These are phyloP conservation scores for Rhododendron griersonianum DNA, from an alignment of 148 eudicot genomes.

Conservation along the genomic window DNA sequence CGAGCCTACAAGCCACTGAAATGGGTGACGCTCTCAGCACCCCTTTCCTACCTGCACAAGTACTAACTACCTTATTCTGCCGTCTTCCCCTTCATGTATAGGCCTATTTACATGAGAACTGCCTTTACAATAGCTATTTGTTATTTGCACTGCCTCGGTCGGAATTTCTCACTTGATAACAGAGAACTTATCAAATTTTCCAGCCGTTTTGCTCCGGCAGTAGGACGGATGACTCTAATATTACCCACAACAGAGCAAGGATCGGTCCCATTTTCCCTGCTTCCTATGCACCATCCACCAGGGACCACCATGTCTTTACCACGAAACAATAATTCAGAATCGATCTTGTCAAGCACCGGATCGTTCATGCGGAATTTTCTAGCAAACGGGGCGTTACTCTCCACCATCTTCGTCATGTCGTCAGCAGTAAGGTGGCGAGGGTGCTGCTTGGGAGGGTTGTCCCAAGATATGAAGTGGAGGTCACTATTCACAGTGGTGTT, in stretches of 20 bases:
- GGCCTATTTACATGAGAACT: neutral
- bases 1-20: neutral
- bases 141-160: constrained; percentile 37
- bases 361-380: constrained; percentile 44
- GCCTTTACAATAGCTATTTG: neutral
- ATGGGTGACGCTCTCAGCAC: neutral
- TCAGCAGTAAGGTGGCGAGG: constrained; percentile 39
- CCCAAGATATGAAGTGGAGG: constrained; percentile 59
- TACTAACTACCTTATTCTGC: neutral
- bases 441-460: constrained; percentile 55
- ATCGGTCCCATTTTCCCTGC: constrained; percentile 39
- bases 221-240: constrained; percentile 32
- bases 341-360: constrained; percentile 45
- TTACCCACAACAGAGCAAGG: constrained; percentile 45
- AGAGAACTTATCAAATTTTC: constrained; percentile 32
- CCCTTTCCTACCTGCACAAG: neutral
- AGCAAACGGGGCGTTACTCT: constrained; percentile 53
- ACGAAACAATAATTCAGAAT: constrained; percentile 36
- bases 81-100: neutral
- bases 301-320: constrained; percentile 44
- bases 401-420: constrained; percentile 41
- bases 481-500: constrained; percentile 52
- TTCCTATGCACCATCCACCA: constrained; percentile 59
- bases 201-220: constrained; percentile 43
- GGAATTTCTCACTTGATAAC: constrained; percentile 33